A percentile compares a stretch with the other conserved stretches of the same genome.
Evolutionary conservation across 2,329 filamentous ascomycete species (phyloP).

Genomic region (Phialophora tarda): DNA sequence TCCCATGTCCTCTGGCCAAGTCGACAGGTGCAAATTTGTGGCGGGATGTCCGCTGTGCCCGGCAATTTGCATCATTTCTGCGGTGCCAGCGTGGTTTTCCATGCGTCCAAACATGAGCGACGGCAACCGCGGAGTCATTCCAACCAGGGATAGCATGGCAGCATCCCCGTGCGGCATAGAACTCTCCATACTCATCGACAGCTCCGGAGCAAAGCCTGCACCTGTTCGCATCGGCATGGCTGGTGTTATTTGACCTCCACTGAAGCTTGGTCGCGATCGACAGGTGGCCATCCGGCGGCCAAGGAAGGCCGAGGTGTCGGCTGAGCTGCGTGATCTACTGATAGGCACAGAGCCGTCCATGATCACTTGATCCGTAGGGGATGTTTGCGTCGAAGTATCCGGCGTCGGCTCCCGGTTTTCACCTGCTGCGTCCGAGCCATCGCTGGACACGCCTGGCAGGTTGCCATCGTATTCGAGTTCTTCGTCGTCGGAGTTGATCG

Average conservation of each 20-base stretch:
- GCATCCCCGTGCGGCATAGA: conserved; percentile 1
- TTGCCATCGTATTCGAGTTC: neutral
- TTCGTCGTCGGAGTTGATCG: conserved; percentile 25
- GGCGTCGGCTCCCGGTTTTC: conserved; percentile 20
- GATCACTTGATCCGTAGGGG: conserved; percentile 18
- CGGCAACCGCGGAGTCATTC: conserved; percentile 18
- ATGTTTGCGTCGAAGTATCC: conserved; percentile 17
- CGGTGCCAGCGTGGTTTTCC: conserved; percentile 8
- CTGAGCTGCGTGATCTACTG: conserved; percentile 17
- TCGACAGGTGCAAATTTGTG: conserved; percentile 1
- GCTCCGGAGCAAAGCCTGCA: conserved; percentile 8
- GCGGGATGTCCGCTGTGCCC: conserved; percentile 15
- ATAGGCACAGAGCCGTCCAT: conserved; percentile 1
- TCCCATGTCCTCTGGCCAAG: conserved; percentile 29
- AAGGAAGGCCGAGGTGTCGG: neutral
- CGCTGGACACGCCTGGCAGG: conserved; percentile 7
- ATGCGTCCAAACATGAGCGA: conserved; percentile 15
- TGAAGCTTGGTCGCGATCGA: conserved; percentile 12
- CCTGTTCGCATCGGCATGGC: conserved; percentile 12
- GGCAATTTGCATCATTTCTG: conserved; percentile 24
- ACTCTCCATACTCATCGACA: conserved; percentile 20
- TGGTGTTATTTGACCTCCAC: conserved; percentile 1
- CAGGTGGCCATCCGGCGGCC: conserved; percentile 6
- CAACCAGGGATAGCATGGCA: conserved; percentile 8
- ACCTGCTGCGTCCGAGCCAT: conserved; percentile 16